A percentile compares a stretch with the other conserved stretches of the same genome.
Evolutionary conservation across 2,329 filamentous ascomycete genomes (phyloP).

Genomic region (Nothophoma quercina): DNA sequence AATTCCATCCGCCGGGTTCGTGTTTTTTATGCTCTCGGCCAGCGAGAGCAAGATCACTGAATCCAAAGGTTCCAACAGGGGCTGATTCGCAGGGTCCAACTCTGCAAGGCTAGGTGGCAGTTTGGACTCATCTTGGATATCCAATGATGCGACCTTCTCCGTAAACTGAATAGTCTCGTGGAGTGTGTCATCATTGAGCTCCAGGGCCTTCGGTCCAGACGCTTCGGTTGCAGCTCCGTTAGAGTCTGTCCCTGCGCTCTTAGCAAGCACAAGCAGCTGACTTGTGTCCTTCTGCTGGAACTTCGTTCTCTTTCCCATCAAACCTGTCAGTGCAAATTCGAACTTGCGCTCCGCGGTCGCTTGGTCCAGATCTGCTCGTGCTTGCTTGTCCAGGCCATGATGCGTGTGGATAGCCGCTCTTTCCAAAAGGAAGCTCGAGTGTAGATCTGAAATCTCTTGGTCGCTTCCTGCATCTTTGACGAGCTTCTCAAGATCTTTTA

Average conservation of each 20-base stretch:
- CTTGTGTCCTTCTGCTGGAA: slow-evolving; percentile 82
- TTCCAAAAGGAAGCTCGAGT: slow-evolving; percentile 78
- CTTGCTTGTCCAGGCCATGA: slow-evolving; percentile 80
- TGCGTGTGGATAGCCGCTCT: slow-evolving; percentile 83
- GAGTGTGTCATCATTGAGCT: slow-evolving; percentile 91
- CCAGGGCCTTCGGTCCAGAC: slow-evolving; percentile 70
- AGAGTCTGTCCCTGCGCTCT: slow-evolving; percentile 61
- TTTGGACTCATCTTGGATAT: slow-evolving; percentile 54
- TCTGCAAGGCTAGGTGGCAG: slow-evolving; percentile 69
- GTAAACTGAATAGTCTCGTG: slow-evolving; percentile 86
- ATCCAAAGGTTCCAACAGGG: slow-evolving; percentile 81
- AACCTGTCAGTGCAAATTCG: slow-evolving; percentile 82
- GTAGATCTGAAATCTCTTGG: slow-evolving; percentile 33
- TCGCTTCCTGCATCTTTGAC: slow-evolving; percentile 35
- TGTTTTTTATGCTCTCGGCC: slow-evolving; percentile 90
- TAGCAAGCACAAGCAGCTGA: slow-evolving; percentile 90
- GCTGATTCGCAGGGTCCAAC: slow-evolving; percentile 81
- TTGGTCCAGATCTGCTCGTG: slow-evolving; percentile 72
- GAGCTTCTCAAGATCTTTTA: slow-evolving; percentile 62
- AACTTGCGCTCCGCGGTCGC: slow-evolving; percentile 75
- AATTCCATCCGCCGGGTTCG: slow-evolving; percentile 80
- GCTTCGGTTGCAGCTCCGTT: slow-evolving; percentile 26
- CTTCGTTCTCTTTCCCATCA: slow-evolving; percentile 83
- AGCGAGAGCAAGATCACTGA: slow-evolving; percentile 82
- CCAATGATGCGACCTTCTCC: slow-evolving; percentile 57